These are phyloP conservation scores for Argentina anserina DNA, from an alignment of 306 rosid species.

Conservation along the genomic window DNA sequence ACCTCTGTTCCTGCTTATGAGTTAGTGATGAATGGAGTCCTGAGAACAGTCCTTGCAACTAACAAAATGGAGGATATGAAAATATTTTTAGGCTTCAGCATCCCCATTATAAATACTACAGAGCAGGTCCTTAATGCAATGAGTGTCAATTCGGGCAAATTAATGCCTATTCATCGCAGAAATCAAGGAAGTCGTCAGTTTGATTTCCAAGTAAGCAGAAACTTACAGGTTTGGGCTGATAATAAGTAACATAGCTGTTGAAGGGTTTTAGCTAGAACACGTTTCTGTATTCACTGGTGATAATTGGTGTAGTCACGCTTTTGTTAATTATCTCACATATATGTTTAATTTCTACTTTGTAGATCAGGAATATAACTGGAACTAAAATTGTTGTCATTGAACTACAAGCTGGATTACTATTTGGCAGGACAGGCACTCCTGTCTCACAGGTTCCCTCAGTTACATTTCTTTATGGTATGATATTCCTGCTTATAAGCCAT, in stretches of 20 bases:
- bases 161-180: conserved; percentile 33
- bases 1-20: conserved; percentile 62
- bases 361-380: conserved; percentile 46
- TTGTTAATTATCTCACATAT: neutral
- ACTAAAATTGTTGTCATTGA: conserved; percentile 42
- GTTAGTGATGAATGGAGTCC: conserved; percentile 46
- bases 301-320: neutral
- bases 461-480: conserved; percentile 58
- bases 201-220: conserved; percentile 44
- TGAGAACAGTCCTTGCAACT: conserved; percentile 62
- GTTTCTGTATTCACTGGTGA: neutral
- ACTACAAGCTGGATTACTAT: conserved; percentile 34
- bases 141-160: conserved; percentile 37
- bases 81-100: conserved; percentile 56
- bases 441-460: conserved; percentile 49
- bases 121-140: conserved; percentile 45
- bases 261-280: neutral
- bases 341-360: conserved; percentile 12
- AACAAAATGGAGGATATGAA: conserved; percentile 47
- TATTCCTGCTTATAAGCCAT: neutral
- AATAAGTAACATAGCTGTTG: neutral
- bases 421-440: conserved; percentile 51
- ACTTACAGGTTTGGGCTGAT: neutral
- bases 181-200: conserved; percentile 41
- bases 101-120: conserved; percentile 53